Conservation (phyloP, 495 filamentous ascomycete genomes). For the Recurvomyces mirabilis region DNA sequence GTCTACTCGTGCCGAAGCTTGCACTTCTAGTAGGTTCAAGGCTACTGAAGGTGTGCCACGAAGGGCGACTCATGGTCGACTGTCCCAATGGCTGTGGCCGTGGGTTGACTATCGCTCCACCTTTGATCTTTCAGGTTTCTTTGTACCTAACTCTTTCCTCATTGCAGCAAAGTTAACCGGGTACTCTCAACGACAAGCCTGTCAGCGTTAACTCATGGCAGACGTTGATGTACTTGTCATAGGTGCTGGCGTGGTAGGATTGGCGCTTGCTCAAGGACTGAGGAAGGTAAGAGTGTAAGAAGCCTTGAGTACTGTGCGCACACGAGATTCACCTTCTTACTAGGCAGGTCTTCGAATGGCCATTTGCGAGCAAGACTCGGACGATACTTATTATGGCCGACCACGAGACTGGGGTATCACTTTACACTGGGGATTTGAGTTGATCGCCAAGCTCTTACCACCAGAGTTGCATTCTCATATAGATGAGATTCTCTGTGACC, state of each 20-base stretch:
- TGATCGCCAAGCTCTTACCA: background rate
- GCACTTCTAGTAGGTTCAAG: too few species aligned
- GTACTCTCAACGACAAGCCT: too few species aligned
- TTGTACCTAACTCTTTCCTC: too few species aligned
- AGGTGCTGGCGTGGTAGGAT: conserved; percentile 16
- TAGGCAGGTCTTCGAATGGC: background rate
- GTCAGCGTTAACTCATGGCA: too few species aligned
- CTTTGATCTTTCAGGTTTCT: too few species aligned
- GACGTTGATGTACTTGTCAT: conserved; percentile 26
- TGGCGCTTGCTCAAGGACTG: conserved; percentile 19
- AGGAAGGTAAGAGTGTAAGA: background rate
- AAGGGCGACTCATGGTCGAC: too few species aligned
- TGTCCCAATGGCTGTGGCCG: too few species aligned
- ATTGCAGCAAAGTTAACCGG: too few species aligned
- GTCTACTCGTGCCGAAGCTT: too few species aligned
- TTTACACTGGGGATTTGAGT: conserved; percentile 1
- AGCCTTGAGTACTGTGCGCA: background rate
- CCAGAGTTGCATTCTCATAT: background rate
- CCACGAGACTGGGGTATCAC: conserved; percentile 9
- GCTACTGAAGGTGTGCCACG: too few species aligned
- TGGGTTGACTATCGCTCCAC: too few species aligned
- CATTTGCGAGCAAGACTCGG: background rate
- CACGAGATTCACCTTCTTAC: background rate
- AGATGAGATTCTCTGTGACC: background rate
- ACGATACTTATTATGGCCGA: background rate